A percentile compares a stretch with the other conserved stretches of the same genome.
These are phyloP conservation scores for Monascus purpureus DNA, from an alignment of 495 filamentous ascomycete genomes.

Conservation along the genomic window DNA sequence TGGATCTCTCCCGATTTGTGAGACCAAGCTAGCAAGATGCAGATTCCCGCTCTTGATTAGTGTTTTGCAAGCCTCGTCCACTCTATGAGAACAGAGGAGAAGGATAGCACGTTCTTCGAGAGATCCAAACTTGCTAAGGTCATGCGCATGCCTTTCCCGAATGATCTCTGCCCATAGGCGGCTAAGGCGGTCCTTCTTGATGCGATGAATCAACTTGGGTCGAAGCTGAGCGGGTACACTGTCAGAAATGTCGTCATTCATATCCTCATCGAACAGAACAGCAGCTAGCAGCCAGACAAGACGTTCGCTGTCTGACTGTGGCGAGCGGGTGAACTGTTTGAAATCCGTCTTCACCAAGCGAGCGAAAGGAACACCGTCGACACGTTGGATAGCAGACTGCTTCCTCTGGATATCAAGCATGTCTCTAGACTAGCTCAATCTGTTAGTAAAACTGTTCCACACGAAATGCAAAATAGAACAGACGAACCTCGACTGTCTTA, in stretches of 20 bases:
- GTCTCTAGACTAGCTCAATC: constrained; percentile 17
- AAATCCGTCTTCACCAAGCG: constrained; percentile 20
- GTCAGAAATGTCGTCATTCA: constrained; percentile 31
- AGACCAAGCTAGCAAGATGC: constrained; percentile 67
- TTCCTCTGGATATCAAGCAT: constrained; percentile 25
- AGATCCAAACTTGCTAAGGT: constrained; percentile 35
- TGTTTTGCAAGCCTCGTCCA: constrained; percentile 67
- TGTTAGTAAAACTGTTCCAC: too few species aligned
- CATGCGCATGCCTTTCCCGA: constrained; percentile 29
- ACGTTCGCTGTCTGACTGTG: constrained; percentile 20
- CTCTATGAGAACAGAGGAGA: constrained; percentile 58
- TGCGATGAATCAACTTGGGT: constrained; percentile 28
- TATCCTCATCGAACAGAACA: constrained; percentile 66
- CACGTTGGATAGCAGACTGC: constrained; percentile 19
- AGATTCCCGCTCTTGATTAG: constrained; percentile 60
- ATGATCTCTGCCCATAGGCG: constrained; percentile 34
- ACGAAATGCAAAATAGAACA: neutral
- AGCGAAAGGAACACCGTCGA: constrained; percentile 27
- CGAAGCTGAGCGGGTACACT: constrained; percentile 27
- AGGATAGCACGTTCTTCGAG: constrained; percentile 75
- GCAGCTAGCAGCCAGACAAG: constrained; percentile 49
- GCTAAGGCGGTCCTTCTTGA: constrained; percentile 39
- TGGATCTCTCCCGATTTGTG: constrained; percentile 61
- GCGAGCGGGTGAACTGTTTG: constrained; percentile 20
- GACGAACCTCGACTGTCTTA: constrained; percentile 13